A percentile compares a stretch with the other conserved stretches of the same genome.
These are phyloP conservation scores for Penstemon eatonii DNA, from an alignment of 257 asterid species.

Conservation along the genomic window DNA sequence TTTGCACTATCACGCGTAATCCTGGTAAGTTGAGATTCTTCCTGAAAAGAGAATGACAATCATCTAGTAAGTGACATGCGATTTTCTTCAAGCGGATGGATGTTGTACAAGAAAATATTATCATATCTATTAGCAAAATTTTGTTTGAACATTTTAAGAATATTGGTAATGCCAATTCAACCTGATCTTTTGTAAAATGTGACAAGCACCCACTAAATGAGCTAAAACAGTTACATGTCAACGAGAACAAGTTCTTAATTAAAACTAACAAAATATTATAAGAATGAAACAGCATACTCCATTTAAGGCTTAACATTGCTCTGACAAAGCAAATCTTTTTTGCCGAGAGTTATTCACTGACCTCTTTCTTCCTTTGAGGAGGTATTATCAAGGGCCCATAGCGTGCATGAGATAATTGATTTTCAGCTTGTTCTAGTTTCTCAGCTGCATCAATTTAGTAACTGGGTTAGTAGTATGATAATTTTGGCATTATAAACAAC, in stretches of 20 bases:
- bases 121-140: too few relatives aligned
- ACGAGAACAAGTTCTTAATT: too few relatives aligned
- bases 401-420: conserved; percentile 84
- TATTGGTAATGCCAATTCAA: too few relatives aligned
- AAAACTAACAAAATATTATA: too few relatives aligned
- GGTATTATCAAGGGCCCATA: conserved; percentile 70
- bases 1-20: conserved; percentile 92
- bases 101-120: too few relatives aligned
- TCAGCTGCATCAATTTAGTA: conserved; percentile 62
- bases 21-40: conserved; percentile 91
- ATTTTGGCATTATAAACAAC: conserved; percentile 16
- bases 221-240: too few relatives aligned
- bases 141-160: too few relatives aligned
- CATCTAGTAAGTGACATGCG: too few relatives aligned
- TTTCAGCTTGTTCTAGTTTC: conserved; percentile 97
- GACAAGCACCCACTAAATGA: too few relatives aligned
- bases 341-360: conserved; percentile 28
- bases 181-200: too few relatives aligned
- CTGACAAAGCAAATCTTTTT: background rate
- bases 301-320: background rate
- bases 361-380: conserved; percentile 91
- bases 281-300: background rate
- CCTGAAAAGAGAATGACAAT: conserved; percentile 43
- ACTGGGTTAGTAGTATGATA: conserved; percentile 17
- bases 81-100: too few relatives aligned